A percentile compares a stretch with the other conserved stretches of the same genome.
Evolutionary conservation across 139 green algal species (phyloP).

Genomic region (Medakamo hakoo): DNA sequence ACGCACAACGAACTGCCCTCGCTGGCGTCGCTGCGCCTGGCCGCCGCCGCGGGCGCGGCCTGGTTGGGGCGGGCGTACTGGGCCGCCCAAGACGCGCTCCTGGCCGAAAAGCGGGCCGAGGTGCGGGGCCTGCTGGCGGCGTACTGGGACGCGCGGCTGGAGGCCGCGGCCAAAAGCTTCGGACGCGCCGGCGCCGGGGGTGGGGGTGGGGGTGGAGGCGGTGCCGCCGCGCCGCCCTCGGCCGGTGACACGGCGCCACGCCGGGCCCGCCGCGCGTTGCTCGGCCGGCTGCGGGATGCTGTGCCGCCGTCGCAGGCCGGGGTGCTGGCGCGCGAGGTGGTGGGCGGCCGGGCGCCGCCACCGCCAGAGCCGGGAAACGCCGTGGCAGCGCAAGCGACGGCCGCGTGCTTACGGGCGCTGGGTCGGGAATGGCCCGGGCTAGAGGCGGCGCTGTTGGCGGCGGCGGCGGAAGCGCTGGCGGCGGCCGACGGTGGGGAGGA

Average conservation of each 20-base stretch:
- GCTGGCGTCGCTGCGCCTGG: conserved; percentile 41
- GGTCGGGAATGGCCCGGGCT: no score
- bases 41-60: conserved; percentile 28
- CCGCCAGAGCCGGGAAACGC: no score
- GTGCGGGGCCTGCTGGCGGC: conserved; percentile 17
- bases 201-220: background rate
- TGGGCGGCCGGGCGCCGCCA: no score
- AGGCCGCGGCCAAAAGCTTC: background rate
- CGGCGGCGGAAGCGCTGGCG: no score
- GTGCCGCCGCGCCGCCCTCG: background rate
- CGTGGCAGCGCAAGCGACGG: no score
- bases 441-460: no score
- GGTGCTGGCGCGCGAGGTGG: background rate
- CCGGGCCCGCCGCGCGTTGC: background rate
- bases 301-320: background rate
- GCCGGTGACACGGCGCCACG: no score
- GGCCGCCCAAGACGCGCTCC: conserved; percentile 27
- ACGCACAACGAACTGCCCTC: conserved; percentile 67
- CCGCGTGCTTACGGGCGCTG: no score
- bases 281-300: background rate
- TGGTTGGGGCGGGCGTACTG: conserved; percentile 61
- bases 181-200: background rate
- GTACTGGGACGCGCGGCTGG: background rate
- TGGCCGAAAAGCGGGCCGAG: conserved; percentile 8
- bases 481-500: no score